Base-by-base conservation (phyloP, 768 basidiomycete genomes). In the Lyophyllum atratum region DNA sequence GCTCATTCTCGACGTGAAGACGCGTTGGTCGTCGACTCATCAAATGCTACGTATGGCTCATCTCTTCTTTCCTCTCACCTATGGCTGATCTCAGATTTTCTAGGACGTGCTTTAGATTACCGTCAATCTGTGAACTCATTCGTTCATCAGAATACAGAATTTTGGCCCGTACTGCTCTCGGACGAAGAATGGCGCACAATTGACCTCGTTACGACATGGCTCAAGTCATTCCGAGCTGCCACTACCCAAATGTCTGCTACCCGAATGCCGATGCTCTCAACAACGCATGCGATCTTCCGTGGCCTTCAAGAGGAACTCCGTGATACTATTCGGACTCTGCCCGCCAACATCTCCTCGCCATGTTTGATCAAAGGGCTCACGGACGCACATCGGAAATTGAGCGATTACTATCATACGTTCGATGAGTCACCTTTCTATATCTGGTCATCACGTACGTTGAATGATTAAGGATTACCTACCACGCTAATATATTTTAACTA, bases 201-300 rank as follows among this genome's bases (percentile, higher is more conserved):
- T 21, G 15, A 17, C 2, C 22, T 59, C 24, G 64, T 66, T 1
- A 28, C 57, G 1, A 24, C 40, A 2, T 71, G 68, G 68, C 62
- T 72, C 3, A 31, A 60, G 26, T 52, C 50, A 1, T 73, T 68
- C 39, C 58, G 61, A 1, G 45, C 45, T 15, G 69, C 67, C n/a
- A 72, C 70, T 22, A 66, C 65, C 1, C 48, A 71, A 19, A 76
- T 76, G 74, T 76, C 72, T 0, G 21, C 59, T 10, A 76, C 72
- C 0, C 70, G 70, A 52, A 17, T 52, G 1, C 63, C 73, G 0
- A 75, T 71, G 65, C 59, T 75, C 1, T 76, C 72, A 8, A 67
- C 67, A 0, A 63, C 63, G 0, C 72, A 74, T 58, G 70, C 72
- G 0, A 61, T 74, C 24, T 75, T 74, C 45, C 56, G 67, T 1